A percentile compares a stretch with the other conserved stretches of the same genome.
Evolutionary conservation across 495 filamentous ascomycete genomes (phyloP).

Genomic region (Penicillium ochrochloron): DNA sequence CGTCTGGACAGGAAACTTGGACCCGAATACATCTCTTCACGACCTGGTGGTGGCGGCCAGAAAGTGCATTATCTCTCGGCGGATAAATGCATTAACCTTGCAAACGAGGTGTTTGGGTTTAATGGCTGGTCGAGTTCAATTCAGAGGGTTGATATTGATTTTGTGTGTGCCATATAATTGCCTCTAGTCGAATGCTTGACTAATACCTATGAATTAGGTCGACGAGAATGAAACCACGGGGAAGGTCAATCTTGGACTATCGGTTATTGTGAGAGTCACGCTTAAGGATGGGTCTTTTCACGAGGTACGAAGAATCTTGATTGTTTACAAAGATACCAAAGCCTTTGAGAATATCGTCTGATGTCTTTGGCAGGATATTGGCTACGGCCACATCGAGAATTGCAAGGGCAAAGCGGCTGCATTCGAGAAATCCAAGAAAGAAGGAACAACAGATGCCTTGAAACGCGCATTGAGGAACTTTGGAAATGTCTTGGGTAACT

Average conservation of each 20-base stretch:
- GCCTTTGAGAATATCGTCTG: neutral
- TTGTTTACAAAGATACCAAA: neutral
- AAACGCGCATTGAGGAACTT: conserved; percentile 91
- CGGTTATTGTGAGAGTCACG: conserved; percentile 86
- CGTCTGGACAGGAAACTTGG: conserved; percentile 92
- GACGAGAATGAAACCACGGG: conserved; percentile 64
- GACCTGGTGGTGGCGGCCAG: conserved; percentile 76
- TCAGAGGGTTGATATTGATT: conserved; percentile 87
- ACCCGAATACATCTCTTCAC: conserved; percentile 89
- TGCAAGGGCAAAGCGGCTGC: conserved; percentile 91
- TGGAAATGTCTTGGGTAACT: conserved; percentile 95
- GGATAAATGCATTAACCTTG: conserved; percentile 93
- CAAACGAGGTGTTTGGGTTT: conserved; percentile 98
- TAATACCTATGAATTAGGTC: conserved; percentile 50
- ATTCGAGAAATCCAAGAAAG: conserved; percentile 98
- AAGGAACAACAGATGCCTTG: conserved; percentile 91
- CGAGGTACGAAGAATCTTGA: conserved; percentile 54
- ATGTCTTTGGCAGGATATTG: conserved; percentile 67
- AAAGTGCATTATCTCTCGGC: conserved; percentile 91
- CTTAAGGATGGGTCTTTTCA: conserved; percentile 91
- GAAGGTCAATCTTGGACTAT: conserved; percentile 80
- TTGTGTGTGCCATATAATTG: conserved; percentile 54
- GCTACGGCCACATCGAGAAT: conserved; percentile 95
- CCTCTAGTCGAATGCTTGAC: neutral
- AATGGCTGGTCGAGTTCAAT: conserved; percentile 97